Conservation (phyloP, 139 green algal genomes). For the Limnomonas spitsbergensis region DNA sequence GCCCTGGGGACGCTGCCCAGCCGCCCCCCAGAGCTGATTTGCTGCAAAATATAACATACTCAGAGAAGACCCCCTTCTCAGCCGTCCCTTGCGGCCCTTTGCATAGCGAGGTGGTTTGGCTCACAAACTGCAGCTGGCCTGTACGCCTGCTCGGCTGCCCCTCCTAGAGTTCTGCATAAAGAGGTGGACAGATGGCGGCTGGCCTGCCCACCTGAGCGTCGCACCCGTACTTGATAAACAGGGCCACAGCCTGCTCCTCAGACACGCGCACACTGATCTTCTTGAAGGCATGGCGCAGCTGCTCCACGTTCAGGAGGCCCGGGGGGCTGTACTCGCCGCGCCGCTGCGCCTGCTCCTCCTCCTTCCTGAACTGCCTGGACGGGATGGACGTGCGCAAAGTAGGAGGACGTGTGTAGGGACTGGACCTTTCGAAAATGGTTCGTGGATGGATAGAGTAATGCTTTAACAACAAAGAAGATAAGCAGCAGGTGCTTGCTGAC, state of each 20-base stretch:
- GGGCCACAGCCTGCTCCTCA: slow-evolving; percentile 42
- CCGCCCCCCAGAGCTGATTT: no score
- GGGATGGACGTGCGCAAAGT: no score
- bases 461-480: no score
- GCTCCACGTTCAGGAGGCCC: slow-evolving; percentile 25
- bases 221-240: slow-evolving; percentile 60
- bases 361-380: slow-evolving; percentile 42
- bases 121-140: no score
- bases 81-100: no score
- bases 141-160: no score
- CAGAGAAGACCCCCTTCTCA: no score
- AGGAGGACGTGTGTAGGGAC: not conserved
- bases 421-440: not conserved
- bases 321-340: slow-evolving; percentile 34
- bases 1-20: no score
- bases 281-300: slow-evolving; percentile 42
- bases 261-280: slow-evolving; percentile 47
- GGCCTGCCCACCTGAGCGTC: slow-evolving; percentile 41
- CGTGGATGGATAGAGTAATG: not conserved
- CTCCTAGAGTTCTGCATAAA: no score
- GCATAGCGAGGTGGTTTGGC: no score
- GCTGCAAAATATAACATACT: no score
- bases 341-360: slow-evolving; percentile 38
- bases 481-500: no score
- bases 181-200: slow-evolving; percentile 55